phyloP scores from a whole-genome alignment of 2,329 filamentous ascomycete genomes.

The Colletotrichum truncatum region DNA sequence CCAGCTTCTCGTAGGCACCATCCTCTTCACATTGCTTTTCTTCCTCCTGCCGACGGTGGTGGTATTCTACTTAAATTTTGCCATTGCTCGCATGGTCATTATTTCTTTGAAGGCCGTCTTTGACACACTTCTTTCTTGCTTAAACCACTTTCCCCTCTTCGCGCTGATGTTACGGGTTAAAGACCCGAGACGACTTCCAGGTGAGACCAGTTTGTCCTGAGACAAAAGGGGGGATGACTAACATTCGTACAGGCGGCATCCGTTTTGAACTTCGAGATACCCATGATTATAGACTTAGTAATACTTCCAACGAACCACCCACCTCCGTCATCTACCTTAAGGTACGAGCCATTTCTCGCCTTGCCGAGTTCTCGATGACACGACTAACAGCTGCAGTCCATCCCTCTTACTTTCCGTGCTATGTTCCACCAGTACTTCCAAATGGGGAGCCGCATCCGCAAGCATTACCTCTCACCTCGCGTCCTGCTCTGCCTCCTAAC shows the following conservation, averaged over 20 bases:
- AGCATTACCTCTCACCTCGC: slow-evolving; percentile 91
- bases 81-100: slow-evolving; percentile 91
- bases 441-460: slow-evolving; percentile 88
- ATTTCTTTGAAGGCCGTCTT: slow-evolving; percentile 91
- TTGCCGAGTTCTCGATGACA: neutral
- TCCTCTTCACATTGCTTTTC: slow-evolving; percentile 93
- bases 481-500: slow-evolving; percentile 90
- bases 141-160: slow-evolving; percentile 98
- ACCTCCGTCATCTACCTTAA: slow-evolving; percentile 89
- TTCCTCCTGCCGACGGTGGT: slow-evolving; percentile 94
- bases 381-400: slow-evolving; percentile 65
- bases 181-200: slow-evolving; percentile 88
- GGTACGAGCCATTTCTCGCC: slow-evolving; percentile 54
- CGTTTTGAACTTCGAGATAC: slow-evolving; percentile 89
- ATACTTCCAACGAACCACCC: slow-evolving; percentile 58
- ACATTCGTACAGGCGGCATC: slow-evolving; percentile 73
- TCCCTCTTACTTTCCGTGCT: slow-evolving; percentile 87
- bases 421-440: slow-evolving; percentile 99
- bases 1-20: slow-evolving; percentile 94
- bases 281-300: slow-evolving; percentile 57
- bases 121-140: slow-evolving; percentile 89
- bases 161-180: slow-evolving; percentile 96
- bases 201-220: slow-evolving; percentile 49
- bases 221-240: slow-evolving; percentile 61
- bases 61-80: slow-evolving; percentile 97